phyloP scores from a whole-genome alignment of 2,329 filamentous ascomycete genomes.

The Stemphylium beticola region DNA sequence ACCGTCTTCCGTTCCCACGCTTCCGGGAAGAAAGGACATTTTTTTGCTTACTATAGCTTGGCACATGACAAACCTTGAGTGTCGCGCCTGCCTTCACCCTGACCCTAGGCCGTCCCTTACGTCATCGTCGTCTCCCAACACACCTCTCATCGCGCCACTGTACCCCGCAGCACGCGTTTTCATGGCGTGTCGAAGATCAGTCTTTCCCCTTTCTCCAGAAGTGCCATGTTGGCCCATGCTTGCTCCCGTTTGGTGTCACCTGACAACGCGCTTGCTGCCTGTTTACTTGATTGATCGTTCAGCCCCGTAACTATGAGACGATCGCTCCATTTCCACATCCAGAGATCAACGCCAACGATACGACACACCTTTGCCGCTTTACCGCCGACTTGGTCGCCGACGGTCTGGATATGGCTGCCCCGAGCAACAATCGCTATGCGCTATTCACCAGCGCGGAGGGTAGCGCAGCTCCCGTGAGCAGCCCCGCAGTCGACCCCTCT shows the following conservation, averaged over 20 bases:
- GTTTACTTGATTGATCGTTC: not conserved
- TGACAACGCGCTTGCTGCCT: conserved; percentile 15
- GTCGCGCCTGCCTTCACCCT: not conserved
- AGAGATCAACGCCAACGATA: not conserved
- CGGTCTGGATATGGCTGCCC: conserved; percentile 20
- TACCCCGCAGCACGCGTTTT: not conserved
- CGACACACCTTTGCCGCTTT: not conserved
- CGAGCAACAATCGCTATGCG: conserved; percentile 33
- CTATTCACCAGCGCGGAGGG: conserved; percentile 26
- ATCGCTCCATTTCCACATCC: not conserved
- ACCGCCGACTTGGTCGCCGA: not conserved
- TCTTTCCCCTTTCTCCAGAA: not conserved
- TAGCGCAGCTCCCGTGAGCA: conserved; percentile 1
- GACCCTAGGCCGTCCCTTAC: not conserved
- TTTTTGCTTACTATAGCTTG: not conserved
- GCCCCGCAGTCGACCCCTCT: conserved; percentile 5
- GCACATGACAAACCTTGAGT: not conserved
- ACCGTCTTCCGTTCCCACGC: too few relatives aligned
- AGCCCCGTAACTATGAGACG: not conserved
- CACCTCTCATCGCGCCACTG: not conserved
- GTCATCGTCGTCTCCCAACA: not conserved
- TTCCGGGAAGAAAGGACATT: too few relatives aligned
- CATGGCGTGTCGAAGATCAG: too few relatives aligned
- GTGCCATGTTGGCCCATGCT: not conserved
- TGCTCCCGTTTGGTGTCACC: conserved; percentile 7